These are phyloP conservation scores for Colletotrichum eremochloae DNA, from an alignment of 2,329 filamentous ascomycete species.

Conservation along the genomic window DNA sequence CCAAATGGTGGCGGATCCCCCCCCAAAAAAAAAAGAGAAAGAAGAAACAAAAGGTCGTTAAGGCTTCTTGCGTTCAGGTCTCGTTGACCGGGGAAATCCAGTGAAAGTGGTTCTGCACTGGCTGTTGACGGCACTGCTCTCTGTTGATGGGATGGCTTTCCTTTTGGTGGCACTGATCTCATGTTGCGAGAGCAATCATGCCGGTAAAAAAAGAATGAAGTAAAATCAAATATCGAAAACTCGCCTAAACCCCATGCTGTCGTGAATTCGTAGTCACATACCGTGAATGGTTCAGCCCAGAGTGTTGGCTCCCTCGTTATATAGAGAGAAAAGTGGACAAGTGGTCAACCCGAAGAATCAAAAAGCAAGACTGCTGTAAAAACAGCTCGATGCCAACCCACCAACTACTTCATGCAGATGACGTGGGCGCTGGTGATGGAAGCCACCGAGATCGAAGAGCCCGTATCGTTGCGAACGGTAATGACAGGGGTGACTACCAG, in stretches of 20 bases:
- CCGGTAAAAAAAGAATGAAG: not conserved
- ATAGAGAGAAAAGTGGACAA: not conserved
- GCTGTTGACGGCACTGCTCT: not conserved
- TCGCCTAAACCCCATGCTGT: not conserved
- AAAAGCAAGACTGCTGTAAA: not conserved
- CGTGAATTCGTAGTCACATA: not conserved
- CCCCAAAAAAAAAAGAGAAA: not conserved
- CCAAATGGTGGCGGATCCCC: constrained; percentile 6
- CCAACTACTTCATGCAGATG: constrained; percentile 56
- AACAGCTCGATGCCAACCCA: not conserved
- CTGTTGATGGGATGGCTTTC: not conserved
- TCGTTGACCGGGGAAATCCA: not conserved
- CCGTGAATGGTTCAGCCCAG: not conserved
- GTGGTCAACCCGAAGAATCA: not conserved
- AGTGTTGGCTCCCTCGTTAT: not conserved
- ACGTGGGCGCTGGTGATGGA: constrained; percentile 62
- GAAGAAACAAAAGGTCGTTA: not conserved
- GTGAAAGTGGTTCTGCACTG: not conserved
- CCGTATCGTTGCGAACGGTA: constrained; percentile 66
- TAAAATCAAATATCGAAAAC: not conserved
- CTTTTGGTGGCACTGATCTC: not conserved
- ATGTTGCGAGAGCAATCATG: not conserved
- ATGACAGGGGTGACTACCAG: constrained; percentile 68
- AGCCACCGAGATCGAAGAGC: constrained; percentile 58
- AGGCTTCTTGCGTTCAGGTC: not conserved